These are phyloP conservation scores for Pichia membranifaciens DNA, from an alignment of 805 yeast genomes.

Conservation along the genomic window DNA sequence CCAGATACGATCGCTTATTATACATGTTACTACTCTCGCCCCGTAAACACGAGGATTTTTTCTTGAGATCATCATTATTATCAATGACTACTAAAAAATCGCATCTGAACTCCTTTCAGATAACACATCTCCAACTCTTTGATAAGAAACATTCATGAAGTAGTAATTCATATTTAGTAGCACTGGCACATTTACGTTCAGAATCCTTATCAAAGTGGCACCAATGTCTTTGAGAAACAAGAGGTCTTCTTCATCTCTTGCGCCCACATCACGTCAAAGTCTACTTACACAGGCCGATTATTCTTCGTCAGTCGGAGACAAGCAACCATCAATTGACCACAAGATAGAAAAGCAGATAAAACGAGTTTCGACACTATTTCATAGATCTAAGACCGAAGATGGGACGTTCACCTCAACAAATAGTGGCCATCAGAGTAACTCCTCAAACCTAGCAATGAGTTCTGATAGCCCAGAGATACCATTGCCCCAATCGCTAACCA, in stretches of 20 bases:
- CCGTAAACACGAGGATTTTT: no score
- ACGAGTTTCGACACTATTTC: slow-evolving; percentile 11
- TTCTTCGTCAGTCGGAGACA: not conserved
- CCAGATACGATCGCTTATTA: no score
- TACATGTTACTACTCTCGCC: no score
- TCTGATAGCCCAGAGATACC: slow-evolving; percentile 1
- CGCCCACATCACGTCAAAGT: not conserved
- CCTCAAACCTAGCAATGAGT: not conserved
- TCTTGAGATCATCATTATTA: no score
- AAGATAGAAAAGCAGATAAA: slow-evolving; percentile 7
- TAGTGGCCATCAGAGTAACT: not conserved
- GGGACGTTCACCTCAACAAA: not conserved
- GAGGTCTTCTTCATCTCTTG: slow-evolving; percentile 7
- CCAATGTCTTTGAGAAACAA: slow-evolving; percentile 6
- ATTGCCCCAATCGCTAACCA: slow-evolving; percentile 1
- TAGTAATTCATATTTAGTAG: no score
- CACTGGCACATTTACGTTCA: no score
- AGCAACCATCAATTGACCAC: not conserved
- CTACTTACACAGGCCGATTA: not conserved
- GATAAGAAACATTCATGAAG: no score
- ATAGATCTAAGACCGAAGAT: slow-evolving; percentile 5
- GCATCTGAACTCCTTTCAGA: no score
- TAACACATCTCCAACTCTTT: no score
- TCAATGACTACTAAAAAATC: no score
- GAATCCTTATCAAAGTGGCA: no score